Evolutionary conservation across 169 alveolate species (phyloP).

Genomic region (Besnoitia besnoiti): DNA sequence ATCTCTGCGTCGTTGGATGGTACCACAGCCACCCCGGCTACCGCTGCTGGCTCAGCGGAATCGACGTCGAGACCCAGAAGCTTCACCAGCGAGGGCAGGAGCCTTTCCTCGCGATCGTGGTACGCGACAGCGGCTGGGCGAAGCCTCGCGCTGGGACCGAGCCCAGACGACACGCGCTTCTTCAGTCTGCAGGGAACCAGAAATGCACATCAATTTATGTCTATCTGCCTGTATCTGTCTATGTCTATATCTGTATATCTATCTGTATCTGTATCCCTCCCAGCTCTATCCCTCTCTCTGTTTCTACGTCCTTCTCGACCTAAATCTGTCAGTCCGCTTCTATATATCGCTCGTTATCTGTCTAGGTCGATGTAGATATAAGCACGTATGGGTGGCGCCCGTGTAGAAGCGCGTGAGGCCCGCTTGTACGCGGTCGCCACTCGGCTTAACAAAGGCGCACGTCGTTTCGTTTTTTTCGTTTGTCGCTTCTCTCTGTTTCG

Average conservation of each 20-base stretch:
- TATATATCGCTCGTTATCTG: no score
- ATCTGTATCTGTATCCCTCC: not conserved
- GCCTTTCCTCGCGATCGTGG: conserved; percentile 90
- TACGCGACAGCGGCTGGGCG: no score
- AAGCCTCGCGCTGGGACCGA: no score
- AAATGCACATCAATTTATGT: not conserved
- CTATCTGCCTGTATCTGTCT: not conserved
- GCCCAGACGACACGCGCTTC: no score
- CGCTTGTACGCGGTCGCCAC: no score
- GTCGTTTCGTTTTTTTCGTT: not conserved
- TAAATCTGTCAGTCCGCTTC: no score
- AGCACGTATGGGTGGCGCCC: no score
- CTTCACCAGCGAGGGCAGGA: conserved; percentile 85
- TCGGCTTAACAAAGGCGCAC: no score
- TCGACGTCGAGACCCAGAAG: conserved; percentile 83
- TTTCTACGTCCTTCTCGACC: no score
- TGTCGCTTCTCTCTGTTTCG: not conserved
- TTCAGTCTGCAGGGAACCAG: not conserved
- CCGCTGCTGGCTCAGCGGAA: conserved; percentile 91
- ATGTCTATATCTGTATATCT: not conserved
- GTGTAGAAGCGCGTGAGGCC: no score
- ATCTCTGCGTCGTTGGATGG: conserved; percentile 87
- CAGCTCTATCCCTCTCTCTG: no score
- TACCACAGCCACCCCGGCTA: conserved; percentile 93
- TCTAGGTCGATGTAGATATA: no score